phyloP scores from a whole-genome alignment of 495 filamentous ascomycete genomes.

The Zalerion maritima region DNA sequence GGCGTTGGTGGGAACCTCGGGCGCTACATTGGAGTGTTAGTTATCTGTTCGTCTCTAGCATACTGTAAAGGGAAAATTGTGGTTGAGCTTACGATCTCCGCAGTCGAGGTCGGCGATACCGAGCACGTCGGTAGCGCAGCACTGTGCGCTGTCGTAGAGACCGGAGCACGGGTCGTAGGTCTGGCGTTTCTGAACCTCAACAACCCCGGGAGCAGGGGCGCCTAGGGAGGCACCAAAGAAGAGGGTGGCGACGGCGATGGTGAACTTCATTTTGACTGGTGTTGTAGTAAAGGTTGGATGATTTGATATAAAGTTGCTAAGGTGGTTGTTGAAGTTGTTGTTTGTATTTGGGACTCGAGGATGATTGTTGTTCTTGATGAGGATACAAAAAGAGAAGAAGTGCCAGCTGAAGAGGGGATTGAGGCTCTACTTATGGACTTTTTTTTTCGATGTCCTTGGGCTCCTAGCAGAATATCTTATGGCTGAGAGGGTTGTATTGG shows the following conservation, averaged over 20 bases:
- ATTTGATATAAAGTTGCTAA: neutral
- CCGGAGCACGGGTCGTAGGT: constrained; percentile 22
- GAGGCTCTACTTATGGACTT: too few relatives aligned
- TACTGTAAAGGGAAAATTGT: neutral
- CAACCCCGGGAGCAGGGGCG: constrained; percentile 10
- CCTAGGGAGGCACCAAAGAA: constrained; percentile 11
- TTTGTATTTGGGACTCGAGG: too few relatives aligned
- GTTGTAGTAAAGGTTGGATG: neutral
- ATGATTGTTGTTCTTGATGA: too few relatives aligned
- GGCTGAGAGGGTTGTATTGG: too few relatives aligned
- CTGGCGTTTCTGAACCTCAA: constrained; percentile 17
- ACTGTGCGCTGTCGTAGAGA: constrained; percentile 24
- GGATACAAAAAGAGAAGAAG: too few relatives aligned
- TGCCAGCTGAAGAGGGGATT: too few relatives aligned
- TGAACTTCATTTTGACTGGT: constrained; percentile 15
- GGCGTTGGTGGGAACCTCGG: constrained; percentile 13
- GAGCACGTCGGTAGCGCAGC: constrained; percentile 30
- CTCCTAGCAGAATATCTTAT: too few relatives aligned
- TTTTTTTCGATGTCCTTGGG: too few relatives aligned
- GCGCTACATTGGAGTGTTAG: constrained; percentile 10
- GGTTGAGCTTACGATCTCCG: constrained; percentile 17
- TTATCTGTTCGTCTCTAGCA: neutral
- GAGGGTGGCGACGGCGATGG: constrained; percentile 13
- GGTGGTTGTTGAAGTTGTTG: neutral
- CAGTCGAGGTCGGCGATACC: constrained; percentile 29